phyloP scores from a whole-genome alignment of 2,329 filamentous ascomycete species.

The Fusarium coicis region DNA sequence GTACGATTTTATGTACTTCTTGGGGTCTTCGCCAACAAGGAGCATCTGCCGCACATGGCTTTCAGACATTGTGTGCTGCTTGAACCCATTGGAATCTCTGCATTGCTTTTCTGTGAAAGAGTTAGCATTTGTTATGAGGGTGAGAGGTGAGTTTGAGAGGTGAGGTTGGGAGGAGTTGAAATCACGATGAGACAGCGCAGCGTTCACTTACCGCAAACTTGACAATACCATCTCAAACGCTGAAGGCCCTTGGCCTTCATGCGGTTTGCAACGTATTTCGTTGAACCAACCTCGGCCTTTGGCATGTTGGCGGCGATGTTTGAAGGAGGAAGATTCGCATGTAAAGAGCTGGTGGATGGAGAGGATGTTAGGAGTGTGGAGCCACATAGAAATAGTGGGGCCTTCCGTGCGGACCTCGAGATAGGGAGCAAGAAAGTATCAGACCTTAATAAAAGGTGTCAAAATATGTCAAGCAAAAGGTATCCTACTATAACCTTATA shows the following conservation, averaged over 20 bases:
- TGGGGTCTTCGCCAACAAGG: constrained; percentile 86
- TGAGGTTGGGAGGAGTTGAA: too few species aligned
- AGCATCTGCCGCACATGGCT: constrained; percentile 91
- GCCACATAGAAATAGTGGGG: constrained; percentile 1
- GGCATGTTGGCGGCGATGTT: constrained; percentile 71
- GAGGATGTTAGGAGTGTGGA: constrained; percentile 1
- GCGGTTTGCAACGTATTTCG: constrained; percentile 91
- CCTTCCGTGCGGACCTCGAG: background rate
- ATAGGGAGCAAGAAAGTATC: background rate
- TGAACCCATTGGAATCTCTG: constrained; percentile 90
- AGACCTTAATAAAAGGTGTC: background rate
- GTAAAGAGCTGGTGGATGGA: background rate
- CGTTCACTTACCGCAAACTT: constrained; percentile 68
- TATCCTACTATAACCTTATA: too few species aligned
- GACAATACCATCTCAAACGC: constrained; percentile 91
- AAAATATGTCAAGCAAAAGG: background rate
- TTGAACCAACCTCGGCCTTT: constrained; percentile 89
- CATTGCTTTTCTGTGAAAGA: constrained; percentile 54
- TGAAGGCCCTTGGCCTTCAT: constrained; percentile 85
- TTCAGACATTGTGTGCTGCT: constrained; percentile 85
- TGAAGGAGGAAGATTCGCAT: constrained; percentile 4
- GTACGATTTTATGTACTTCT: constrained; percentile 85
- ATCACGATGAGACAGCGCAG: background rate
- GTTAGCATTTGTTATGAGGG: background rate
- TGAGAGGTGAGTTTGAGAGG: too few species aligned